Conservation (phyloP, 2,329 filamentous ascomycete genomes). For the Pestalotiopsis sp. region DNA sequence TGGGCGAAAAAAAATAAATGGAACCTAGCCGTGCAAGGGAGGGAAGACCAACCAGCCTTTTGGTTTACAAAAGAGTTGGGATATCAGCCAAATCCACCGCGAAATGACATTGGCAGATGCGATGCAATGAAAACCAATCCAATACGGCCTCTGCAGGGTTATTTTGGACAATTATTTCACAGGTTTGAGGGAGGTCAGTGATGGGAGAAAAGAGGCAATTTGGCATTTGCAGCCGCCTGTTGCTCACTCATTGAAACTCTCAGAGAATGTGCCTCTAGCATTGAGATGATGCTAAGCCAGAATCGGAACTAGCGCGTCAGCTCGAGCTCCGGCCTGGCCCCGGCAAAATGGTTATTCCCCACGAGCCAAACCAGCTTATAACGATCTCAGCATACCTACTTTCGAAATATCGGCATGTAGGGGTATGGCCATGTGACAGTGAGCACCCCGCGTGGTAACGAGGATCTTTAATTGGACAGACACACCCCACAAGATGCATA, state of each 20-base stretch:
- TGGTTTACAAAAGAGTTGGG: conserved; percentile 3
- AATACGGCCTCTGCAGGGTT: neutral
- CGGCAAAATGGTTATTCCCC: neutral
- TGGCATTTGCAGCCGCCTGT: neutral
- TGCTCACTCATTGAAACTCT: neutral
- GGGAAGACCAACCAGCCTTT: conserved; percentile 11
- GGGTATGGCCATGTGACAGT: too few relatives aligned
- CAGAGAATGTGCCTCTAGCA: neutral
- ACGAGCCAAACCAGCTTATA: neutral
- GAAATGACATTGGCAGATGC: conserved; percentile 13
- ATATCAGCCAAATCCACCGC: conserved; percentile 17
- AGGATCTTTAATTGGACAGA: too few relatives aligned
- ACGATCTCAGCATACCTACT: neutral
- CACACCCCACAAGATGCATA: too few relatives aligned
- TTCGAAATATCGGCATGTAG: too few relatives aligned
- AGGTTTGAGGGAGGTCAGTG: neutral
- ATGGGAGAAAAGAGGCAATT: neutral
- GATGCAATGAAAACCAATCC: neutral
- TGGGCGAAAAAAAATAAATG: conserved; percentile 7
- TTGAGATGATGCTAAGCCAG: neutral
- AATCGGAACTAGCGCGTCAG: neutral
- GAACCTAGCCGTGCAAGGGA: conserved; percentile 1
- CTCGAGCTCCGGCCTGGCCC: neutral
- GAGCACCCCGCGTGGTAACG: too few relatives aligned
- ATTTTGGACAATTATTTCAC: neutral